A percentile compares a stretch with the other conserved stretches of the same genome.
Evolutionary conservation across 2,329 filamentous ascomycete species (phyloP).

Genomic region (Verticillium albo-atrum): DNA sequence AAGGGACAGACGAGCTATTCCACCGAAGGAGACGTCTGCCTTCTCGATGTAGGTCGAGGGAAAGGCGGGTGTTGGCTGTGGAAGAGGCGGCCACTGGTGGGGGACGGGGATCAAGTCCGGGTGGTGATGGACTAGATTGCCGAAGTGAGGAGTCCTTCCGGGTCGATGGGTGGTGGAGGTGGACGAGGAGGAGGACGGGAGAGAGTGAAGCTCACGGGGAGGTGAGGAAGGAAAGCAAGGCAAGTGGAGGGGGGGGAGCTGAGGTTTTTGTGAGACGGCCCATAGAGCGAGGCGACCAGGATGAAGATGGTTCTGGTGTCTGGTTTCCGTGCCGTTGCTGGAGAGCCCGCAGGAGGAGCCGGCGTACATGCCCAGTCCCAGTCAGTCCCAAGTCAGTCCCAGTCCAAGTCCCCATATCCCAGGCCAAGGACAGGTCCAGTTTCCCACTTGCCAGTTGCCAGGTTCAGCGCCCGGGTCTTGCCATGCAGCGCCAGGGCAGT

Average conservation of each 20-base stretch:
- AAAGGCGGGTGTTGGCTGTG: background rate
- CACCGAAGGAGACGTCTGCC: background rate
- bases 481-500: background rate
- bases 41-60: background rate
- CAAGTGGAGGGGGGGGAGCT: background rate
- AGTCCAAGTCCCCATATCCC: background rate
- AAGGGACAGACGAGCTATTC: background rate
- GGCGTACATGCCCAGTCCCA: background rate
- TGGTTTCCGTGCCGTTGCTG: background rate
- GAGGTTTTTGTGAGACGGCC: conserved; percentile 4
- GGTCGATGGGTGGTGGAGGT: background rate
- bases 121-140: background rate
- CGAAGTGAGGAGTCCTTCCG: background rate
- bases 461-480: background rate
- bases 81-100: background rate
- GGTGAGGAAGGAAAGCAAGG: background rate
- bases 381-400: too few relatives aligned
- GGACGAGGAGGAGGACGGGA: background rate
- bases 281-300: conserved; percentile 1
- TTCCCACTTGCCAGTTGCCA: background rate
- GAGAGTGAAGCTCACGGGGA: conserved; percentile 1
- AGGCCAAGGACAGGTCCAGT: background rate
- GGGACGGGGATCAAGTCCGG: background rate
- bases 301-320: conserved; percentile 1
- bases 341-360: background rate